Evolutionary conservation across 2,329 filamentous ascomycete species (phyloP), one percentile per base, ranked within the genome.

Genomic region (Pseudogymnoascus destructans): DNA sequence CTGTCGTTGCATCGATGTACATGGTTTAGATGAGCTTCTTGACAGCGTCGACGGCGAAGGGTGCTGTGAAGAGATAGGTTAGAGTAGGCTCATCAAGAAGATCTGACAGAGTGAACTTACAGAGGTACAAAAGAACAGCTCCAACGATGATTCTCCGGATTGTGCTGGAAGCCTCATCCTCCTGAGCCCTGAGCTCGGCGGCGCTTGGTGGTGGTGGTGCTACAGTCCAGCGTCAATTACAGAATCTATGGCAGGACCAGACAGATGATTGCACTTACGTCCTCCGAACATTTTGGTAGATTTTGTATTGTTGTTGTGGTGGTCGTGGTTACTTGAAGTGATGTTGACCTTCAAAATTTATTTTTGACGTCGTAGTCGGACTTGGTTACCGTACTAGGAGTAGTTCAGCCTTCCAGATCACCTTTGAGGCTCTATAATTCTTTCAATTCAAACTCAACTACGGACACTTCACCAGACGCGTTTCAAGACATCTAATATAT

Each of bases 61-160:
- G 79, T 60, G 79, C 79, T 80, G 63, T 36, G 57, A 10, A n/a
- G 27, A 56, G 58, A 58, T 61, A 63, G 46, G n/a, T 49, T 13
- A 40, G 15, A 17, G 19, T 13, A 6, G 42, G 7, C 19, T 33
- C 23, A 25, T n/a, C 19, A 3, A 55, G n/a, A 33, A 25, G 63
- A 25, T 57, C 10, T 55, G 58, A 38, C 11, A 38, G 38, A 57
- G 33, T 9, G n/a, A 7, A 70, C 86, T 59, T 81, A 93, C 88
- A 89, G 61, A 93, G 74, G 70, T 92, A 92, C 55, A 93, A 78
- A 55, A 87, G 71, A 36, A 84, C 75, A 62, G 83, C 84, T 13
- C 82, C 81, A 36, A 80, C 78, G 58, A 85, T 69, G 62, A 85
- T 85, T 66, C 77, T 78, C 74, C 86, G 82, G 64, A 92, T 75